A percentile compares a stretch with the other conserved stretches of the same genome.
These are phyloP conservation scores for Wickerhamiella infanticola DNA, from an alignment of 1,139 yeast genomes.

Conservation along the genomic window DNA sequence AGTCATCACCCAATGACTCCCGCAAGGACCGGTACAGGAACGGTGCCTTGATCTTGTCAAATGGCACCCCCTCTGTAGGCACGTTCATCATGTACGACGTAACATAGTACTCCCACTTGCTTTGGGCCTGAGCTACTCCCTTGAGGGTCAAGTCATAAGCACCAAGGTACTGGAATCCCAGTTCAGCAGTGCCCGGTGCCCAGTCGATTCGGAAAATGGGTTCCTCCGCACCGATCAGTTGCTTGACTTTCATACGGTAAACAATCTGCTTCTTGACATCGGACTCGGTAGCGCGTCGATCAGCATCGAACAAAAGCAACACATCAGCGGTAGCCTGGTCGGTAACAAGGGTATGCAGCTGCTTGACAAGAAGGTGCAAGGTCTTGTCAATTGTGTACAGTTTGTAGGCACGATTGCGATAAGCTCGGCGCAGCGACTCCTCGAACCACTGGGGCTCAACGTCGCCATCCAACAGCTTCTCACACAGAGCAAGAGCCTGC, in stretches of 20 bases:
- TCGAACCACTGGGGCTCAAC: constrained; percentile 93
- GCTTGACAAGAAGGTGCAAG: constrained; percentile 77
- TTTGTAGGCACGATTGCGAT: constrained; percentile 83
- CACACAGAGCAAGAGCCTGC: constrained; percentile 60
- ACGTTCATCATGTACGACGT: constrained; percentile 89
- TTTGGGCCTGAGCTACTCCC: constrained; percentile 60
- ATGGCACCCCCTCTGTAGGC: constrained; percentile 94
- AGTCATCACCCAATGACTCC: constrained; percentile 50
- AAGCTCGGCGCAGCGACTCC: constrained; percentile 88
- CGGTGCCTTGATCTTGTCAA: constrained; percentile 31
- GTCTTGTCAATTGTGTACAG: constrained; percentile 89
- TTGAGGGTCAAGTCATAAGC: constrained; percentile 59
- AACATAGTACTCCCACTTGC: constrained; percentile 80
- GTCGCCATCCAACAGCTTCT: constrained; percentile 72
- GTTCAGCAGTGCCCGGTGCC: constrained; percentile 37
- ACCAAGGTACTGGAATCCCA: constrained; percentile 73
- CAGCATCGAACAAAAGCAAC: constrained; percentile 65
- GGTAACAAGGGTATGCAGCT: constrained; percentile 62
- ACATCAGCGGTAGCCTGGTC: constrained; percentile 78
- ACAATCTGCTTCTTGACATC: constrained; percentile 79
- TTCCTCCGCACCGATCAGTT: constrained; percentile 69
- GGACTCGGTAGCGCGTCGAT: constrained; percentile 38
- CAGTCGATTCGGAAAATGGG: constrained; percentile 80
- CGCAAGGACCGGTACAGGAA: constrained; percentile 19
- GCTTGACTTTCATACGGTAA: constrained; percentile 77